These are phyloP conservation scores for Entrophospora sp. DNA, from an alignment of 192 early-diverging fungal species.

Conservation along the genomic window DNA sequence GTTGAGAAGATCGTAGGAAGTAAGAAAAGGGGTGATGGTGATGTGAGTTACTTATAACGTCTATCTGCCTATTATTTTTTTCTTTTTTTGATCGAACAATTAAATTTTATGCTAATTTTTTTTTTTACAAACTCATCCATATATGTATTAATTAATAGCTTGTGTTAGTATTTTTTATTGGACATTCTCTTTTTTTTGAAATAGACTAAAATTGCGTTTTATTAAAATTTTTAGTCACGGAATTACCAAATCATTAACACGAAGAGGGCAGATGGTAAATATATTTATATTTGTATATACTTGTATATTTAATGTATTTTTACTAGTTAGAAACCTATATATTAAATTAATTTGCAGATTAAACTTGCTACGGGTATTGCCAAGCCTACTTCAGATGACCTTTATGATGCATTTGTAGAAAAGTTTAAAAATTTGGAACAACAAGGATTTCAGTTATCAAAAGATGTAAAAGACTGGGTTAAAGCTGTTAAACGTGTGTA, in stretches of 20 bases:
- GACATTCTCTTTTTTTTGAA: no score
- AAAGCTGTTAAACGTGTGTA: constrained; percentile 33
- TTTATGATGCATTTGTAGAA: constrained; percentile 50
- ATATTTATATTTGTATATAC: no score
- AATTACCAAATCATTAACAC: constrained; percentile 58
- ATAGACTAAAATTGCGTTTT: no score
- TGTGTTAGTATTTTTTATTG: not conserved
- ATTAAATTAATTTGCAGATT: constrained; percentile 25
- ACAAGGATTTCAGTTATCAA: constrained; percentile 38
- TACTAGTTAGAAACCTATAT: not conserved
- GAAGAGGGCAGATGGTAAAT: constrained; percentile 41
- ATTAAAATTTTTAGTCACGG: constrained; percentile 62
- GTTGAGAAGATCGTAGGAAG: constrained; percentile 75
- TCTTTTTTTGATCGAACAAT: not conserved
- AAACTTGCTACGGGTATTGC: constrained; percentile 57
- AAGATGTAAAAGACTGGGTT: constrained; percentile 39
- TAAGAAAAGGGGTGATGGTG: constrained; percentile 56
- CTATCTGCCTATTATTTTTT: not conserved
- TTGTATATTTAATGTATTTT: not conserved
- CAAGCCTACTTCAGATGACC: constrained; percentile 43
- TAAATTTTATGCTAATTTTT: not conserved
- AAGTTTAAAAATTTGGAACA: constrained; percentile 48
- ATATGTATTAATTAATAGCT: not conserved
- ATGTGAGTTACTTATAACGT: constrained; percentile 41
- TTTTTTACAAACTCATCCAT: not conserved